Evolutionary conservation across 2,329 filamentous ascomycete species (phyloP), one percentile per base, ranked within the genome.

Genomic region (Pseudomassariella vexata): DNA sequence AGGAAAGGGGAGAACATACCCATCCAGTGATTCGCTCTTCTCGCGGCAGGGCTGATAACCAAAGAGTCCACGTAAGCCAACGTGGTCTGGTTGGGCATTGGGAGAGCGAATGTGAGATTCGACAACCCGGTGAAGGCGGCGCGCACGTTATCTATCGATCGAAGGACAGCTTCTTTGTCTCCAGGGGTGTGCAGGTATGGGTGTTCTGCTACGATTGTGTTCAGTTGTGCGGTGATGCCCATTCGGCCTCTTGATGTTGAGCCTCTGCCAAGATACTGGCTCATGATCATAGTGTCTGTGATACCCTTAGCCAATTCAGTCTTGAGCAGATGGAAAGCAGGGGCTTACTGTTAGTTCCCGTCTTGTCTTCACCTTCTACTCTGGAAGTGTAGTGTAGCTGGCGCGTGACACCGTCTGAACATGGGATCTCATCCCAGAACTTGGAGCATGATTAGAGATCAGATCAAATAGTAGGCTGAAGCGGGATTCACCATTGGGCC

Each of bases 351-450:
- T 50, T 53, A 26, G 42, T 52, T 19, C 48, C 50, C n/a, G 56
- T 55, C 24, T 44, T 38, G 30, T 53, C 49, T 30, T 60, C 65
- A 24, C 67, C 70, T 42, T 82, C 77, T 22, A 81, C 75, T 42
- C 79, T 70, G 23, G 76, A 71, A 6, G 78, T 82, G 64, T 73
- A 83, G 49, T 83, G 79, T 19, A 82, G 58, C 42, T 80, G 73
- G 26, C 79, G 69, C 5, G 70, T 66, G 37, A 76, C 69, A 18
- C 76, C 76, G 43, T 84, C 79, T 5, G 44, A 53, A 7, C 67
- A 66, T 21, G 50, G 57, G 48, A 80, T 68, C 38, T 76, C 68
- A 41, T 80, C 75, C 68, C 70, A 79, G 53, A 53, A 52, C 50
- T 53, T 15, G 14, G 8, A 15, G 34, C 3, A 11, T 19, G 8